Base-by-base conservation (phyloP, 73 alveolate genomes). In the Tetrahymena borealis region DNA sequence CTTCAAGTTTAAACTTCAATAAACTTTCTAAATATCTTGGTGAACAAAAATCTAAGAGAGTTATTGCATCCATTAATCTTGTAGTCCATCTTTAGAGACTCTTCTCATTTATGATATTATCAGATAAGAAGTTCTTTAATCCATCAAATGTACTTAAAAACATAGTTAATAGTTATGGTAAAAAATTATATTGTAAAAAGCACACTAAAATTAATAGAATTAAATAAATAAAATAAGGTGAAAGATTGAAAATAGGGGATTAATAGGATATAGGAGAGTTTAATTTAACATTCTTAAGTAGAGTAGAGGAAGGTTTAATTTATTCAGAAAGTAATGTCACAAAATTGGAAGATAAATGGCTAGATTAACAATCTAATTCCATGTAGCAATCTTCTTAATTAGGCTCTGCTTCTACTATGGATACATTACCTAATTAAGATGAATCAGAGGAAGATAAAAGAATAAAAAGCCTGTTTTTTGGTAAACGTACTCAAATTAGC, bases 191-290 rank as follows among this genome's bases (percentile, higher is more conserved):
- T 60, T 60, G 1, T 0, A 0, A 7, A 15, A 60, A 15, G 85
- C 5, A 20, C 7, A n/a, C n/a, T n/a, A n/a, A n/a, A n/a, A n/a
- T n/a, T 4, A 9, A 20, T 20, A 20, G n/a, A n/a, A 60, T 13
- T 0, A 18, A 6, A 5, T 2, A 0, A 11, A 24, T 1, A 13
- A 39, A 60, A 5, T 24, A 20, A 60, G 85, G 85, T 60, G 85
- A 60, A 60, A 60, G 85, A 28, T 60, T 60, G 28, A 60, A 93
- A 40, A 40, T 97, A 31, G 99, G 99, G 12, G 99, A 96, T 42
- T 96, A 97, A 78, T 95, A 97, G 85, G 99, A 97, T 91, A 94
- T 97, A 1, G 99, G 98, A 40, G 99, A 97, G 92, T 97, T 97
- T 95, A 91, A 97, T 90, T 91, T 95, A 78, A 96, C 91, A 79